Evolutionary conservation across 164 flowering plant species (phyloP).

Genomic region (Chloranthus sessilifolius): DNA sequence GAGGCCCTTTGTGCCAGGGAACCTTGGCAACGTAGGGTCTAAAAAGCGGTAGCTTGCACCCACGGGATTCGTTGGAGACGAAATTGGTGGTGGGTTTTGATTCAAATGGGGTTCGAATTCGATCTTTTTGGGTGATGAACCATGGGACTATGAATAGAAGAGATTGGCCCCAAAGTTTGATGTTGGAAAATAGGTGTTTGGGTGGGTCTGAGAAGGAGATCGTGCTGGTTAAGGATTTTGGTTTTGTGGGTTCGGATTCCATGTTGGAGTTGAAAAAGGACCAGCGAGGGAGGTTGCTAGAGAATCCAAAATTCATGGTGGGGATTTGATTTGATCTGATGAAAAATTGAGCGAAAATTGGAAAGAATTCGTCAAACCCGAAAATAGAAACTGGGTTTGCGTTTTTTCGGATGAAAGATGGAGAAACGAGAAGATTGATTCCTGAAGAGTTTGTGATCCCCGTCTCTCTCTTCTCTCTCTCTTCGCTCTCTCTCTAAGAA

Average conservation of each 20-base stretch:
- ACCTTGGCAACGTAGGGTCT: conserved; percentile 89
- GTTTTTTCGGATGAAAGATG: too few species aligned
- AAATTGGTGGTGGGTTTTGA: conserved; percentile 29
- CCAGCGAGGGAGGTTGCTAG: conserved; percentile 1
- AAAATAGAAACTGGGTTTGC: too few species aligned
- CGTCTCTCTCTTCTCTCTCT: too few species aligned
- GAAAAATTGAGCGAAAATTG: too few species aligned
- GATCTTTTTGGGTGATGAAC: conserved; percentile 30
- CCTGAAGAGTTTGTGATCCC: too few species aligned
- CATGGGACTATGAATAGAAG: conserved; percentile 51
- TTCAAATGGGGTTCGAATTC: conserved; percentile 38
- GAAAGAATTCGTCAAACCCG: too few species aligned
- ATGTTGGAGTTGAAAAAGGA: not conserved
- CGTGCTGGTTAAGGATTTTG: not conserved
- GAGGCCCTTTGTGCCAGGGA: conserved; percentile 87
- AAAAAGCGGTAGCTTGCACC: conserved; percentile 36
- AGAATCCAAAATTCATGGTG: conserved; percentile 11
- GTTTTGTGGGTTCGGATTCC: not conserved
- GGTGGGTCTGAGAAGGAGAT: conserved; percentile 7
- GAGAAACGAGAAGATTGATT: too few species aligned
- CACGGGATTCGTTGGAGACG: conserved; percentile 18
- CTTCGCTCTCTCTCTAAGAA: too few species aligned
- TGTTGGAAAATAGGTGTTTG: not conserved
- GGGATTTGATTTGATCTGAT: too few species aligned
- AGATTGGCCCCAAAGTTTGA: conserved; percentile 44